phyloP scores from a whole-genome alignment of 228 moss, liverwort and hornwort species.

The Sphagnum magellanicum region DNA sequence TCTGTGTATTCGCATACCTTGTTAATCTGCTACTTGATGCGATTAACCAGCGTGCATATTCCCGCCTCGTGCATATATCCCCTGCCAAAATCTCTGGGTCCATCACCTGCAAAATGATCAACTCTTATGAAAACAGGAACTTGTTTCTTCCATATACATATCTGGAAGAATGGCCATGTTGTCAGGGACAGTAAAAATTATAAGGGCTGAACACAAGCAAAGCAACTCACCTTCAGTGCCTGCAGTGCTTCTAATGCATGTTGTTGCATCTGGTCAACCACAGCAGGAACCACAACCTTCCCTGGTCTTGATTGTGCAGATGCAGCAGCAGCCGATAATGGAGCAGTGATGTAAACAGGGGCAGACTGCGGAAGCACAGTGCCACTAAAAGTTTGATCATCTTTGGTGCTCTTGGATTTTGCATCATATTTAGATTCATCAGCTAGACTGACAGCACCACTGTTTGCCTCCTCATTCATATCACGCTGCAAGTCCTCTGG shows the following conservation, averaged over 20 bases:
- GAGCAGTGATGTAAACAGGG: constrained; percentile 56
- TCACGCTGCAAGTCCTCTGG: background rate
- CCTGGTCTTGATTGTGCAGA: constrained; percentile 44
- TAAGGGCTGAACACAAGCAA: background rate
- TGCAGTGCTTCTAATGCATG: constrained; percentile 84
- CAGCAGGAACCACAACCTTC: constrained; percentile 75
- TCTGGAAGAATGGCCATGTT: no score
- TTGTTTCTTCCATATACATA: no score
- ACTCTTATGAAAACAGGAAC: no score
- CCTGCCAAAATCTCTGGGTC: constrained; percentile 72
- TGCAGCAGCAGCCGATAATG: constrained; percentile 53
- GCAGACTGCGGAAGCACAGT: constrained; percentile 44
- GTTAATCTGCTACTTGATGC: constrained; percentile 63
- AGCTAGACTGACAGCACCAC: background rate
- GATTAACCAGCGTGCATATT: constrained; percentile 95
- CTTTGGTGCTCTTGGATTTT: constrained; percentile 19
- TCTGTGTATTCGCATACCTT: constrained; percentile 32
- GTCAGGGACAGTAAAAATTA: no score
- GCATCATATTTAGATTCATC: background rate
- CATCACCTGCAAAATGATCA: constrained; percentile 53
- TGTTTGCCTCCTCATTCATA: constrained; percentile 17
- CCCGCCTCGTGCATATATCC: constrained; percentile 79
- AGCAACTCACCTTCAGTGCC: constrained; percentile 66
- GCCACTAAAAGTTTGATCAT: constrained; percentile 23
- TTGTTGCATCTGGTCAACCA: constrained; percentile 85